Conservation (phyloP, 345 rosid genomes). For the Anacardium occidentale region DNA sequence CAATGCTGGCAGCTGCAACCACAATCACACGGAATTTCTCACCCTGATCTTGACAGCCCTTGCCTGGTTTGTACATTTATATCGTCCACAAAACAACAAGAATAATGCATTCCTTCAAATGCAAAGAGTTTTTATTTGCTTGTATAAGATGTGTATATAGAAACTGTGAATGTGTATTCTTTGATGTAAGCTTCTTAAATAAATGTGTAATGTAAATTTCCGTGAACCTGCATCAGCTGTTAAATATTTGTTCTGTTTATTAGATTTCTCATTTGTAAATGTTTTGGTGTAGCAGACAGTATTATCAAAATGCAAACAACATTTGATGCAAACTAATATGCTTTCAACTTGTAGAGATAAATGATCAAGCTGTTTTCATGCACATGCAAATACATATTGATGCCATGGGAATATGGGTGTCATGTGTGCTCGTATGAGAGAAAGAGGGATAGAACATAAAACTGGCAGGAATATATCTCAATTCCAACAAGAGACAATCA, state of each 20-base stretch:
- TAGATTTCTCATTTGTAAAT: neutral
- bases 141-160: neutral
- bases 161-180: neutral
- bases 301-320: neutral
- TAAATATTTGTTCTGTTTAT: neutral
- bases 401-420: too few species aligned
- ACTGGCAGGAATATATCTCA: too few species aligned
- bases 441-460: too few species aligned
- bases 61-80: neutral
- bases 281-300: neutral
- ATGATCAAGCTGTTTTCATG: too few species aligned
- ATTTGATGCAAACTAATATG: neutral
- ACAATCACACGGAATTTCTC: neutral
- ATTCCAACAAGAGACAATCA: too few species aligned
- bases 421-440: too few species aligned
- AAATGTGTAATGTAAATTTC: neutral
- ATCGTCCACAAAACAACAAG: neutral
- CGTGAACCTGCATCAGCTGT: neutral
- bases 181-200: too few species aligned
- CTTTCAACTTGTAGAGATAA: neutral
- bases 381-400: too few species aligned
- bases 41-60: neutral
- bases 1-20: constrained; percentile 16
- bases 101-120: too few species aligned
- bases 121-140: too few species aligned